Percentiles rank a stretch among this genome's conserved stretches.
These are phyloP conservation scores for Pseudocercospora cruenta DNA, from an alignment of 2,329 filamentous ascomycete species.

Conservation along the genomic window DNA sequence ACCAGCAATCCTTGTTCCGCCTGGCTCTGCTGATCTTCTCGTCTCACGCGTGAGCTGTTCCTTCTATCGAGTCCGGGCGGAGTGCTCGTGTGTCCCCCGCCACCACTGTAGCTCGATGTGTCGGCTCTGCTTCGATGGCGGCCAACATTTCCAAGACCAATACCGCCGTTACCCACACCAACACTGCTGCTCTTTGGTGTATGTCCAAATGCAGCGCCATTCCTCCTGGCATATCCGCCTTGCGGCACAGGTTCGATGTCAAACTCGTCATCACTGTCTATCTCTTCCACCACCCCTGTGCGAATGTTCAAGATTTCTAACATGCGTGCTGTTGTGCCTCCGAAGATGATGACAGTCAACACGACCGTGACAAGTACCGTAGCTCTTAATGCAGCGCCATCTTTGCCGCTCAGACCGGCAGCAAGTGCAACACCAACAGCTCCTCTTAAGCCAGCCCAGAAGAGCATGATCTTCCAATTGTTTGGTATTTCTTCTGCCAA, in stretches of 20 bases:
- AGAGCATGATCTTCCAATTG: constrained; percentile 99
- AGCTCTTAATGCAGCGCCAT: constrained; percentile 78
- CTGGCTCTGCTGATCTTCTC: constrained; percentile 48
- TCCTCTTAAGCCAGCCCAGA: constrained; percentile 94
- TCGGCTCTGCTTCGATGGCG: constrained; percentile 45
- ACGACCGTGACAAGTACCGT: constrained; percentile 98
- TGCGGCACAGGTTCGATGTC: constrained; percentile 79
- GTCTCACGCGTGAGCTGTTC: constrained; percentile 52
- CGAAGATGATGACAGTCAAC: constrained; percentile 97
- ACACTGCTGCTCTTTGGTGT: constrained; percentile 65
- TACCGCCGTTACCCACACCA: constrained; percentile 44
- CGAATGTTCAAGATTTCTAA: constrained; percentile 95
- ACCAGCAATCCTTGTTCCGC: constrained; percentile 60
- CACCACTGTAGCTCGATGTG: constrained; percentile 63
- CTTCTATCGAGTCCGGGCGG: constrained; percentile 53
- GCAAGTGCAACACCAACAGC: constrained; percentile 95
- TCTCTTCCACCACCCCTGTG: constrained; percentile 93
- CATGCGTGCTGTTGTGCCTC: constrained; percentile 96
- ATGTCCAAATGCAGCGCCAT: constrained; percentile 76
- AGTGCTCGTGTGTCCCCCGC: constrained; percentile 57
- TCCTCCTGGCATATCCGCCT: constrained; percentile 74
- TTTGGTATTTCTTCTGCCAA: constrained; percentile 87
- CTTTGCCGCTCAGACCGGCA: constrained; percentile 75
- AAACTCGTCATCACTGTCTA: constrained; percentile 97
- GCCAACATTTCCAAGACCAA: constrained; percentile 37